Base-by-base conservation (phyloP, 257 asterid genomes). In the Scutellaria galericulata region DNA sequence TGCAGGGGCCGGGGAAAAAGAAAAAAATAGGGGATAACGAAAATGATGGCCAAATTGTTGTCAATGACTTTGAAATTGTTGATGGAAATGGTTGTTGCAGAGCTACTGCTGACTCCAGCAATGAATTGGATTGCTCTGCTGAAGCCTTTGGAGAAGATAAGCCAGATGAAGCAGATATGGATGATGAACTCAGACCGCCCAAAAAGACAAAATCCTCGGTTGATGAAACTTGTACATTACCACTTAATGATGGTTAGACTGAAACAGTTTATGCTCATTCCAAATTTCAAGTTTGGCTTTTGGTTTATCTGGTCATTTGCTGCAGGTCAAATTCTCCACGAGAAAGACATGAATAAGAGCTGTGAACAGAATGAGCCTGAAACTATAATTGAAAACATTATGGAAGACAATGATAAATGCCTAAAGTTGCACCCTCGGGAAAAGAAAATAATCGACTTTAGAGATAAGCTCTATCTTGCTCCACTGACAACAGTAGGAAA, bases 401-500 rank as follows among this genome's bases (percentile, higher is more conserved):
- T 39, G 57, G 78, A 75, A 45, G 94, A 88, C 68, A 81, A 77
- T 79, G 99, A 92, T 81, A 78, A 87, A 80, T 86, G 89, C 89
- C 83, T 88, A 62, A 95, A 88, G 81, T 68, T 90, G 75, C 97
- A 90, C 39, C 92, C 79, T n/a, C 85, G 97, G 42, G 98, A 92
- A 75, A 95, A 85, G 77, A 90, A 92, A 71, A 82, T 92, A 45
- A 95, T 92, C 70, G 99, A 95, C 82, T 92, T 95, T 75, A 84
- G 91, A 56, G 94, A 87, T 41, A 92, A 88, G 76, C 92, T 95
- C 62, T 90, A 95, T 81, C 98, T 95, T 75, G 99, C 98, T 62
- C 99, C 98, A 24, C 84, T 92, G 67, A 95, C 99, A 1, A 95
- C 97, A 9, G 98, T 95, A 8, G 98, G 98, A 61, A 95, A 92